These are phyloP conservation scores for Candida michaelii DNA, from an alignment of 805 yeast species.

Conservation along the genomic window DNA sequence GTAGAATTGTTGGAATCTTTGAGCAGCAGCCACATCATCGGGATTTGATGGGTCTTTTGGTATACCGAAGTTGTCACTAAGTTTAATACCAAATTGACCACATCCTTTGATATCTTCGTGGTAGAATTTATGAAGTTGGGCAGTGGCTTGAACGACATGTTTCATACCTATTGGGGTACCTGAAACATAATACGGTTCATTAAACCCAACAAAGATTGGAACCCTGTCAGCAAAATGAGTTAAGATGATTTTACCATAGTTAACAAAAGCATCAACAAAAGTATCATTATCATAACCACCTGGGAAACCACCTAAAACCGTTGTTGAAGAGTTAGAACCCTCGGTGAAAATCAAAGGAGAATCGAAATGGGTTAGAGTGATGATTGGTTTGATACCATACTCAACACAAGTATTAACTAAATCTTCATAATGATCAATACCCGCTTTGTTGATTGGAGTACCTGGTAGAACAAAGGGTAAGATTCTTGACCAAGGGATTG, in stretches of 20 bases:
- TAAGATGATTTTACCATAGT: conserved; percentile 30
- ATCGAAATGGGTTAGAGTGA: conserved; percentile 36
- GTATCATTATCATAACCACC: conserved; percentile 25
- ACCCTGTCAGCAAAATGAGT: conserved; percentile 30
- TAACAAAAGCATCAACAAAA: conserved; percentile 31
- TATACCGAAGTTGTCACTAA: conserved; percentile 26
- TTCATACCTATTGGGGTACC: conserved; percentile 22
- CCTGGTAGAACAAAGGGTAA: conserved; percentile 30
- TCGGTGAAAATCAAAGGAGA: conserved; percentile 19
- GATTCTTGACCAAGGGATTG: conserved; percentile 36
- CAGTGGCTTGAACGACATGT: conserved; percentile 25
- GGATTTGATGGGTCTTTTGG: conserved; percentile 23
- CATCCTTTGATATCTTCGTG: conserved; percentile 24
- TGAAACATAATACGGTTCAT: conserved; percentile 27
- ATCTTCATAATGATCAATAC: conserved; percentile 24
- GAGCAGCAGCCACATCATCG: conserved; percentile 25
- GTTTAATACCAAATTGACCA: conserved; percentile 26
- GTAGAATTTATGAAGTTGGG: conserved; percentile 21
- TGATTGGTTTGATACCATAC: conserved; percentile 25
- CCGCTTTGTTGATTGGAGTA: conserved; percentile 28
- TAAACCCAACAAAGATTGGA: conserved; percentile 29
- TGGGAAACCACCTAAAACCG: conserved; percentile 6
- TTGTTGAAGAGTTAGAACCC: not conserved
- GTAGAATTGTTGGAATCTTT: conserved; percentile 22
- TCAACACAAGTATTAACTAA: conserved; percentile 20